These are phyloP conservation scores for Infundibulicybe gibba DNA, from an alignment of 768 basidiomycete species.

Conservation along the genomic window DNA sequence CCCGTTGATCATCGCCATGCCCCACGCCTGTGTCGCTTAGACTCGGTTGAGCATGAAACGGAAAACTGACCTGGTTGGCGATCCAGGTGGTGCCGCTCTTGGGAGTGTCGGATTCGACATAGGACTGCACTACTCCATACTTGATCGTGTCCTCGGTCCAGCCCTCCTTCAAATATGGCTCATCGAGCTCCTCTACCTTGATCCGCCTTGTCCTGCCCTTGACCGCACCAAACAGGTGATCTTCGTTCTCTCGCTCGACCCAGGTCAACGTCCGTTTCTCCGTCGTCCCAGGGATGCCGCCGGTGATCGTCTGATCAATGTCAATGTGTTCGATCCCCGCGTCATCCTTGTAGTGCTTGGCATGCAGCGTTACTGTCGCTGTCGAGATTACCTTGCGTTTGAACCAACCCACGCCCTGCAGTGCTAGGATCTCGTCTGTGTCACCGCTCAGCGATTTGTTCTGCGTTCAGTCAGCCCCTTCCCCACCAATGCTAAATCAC, in stretches of 20 bases:
- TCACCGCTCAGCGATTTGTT: slow-evolving; percentile 64
- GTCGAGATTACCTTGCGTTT: slow-evolving; percentile 57
- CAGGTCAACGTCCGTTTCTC: slow-evolving; percentile 60
- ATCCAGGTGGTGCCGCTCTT: slow-evolving; percentile 63
- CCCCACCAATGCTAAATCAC: background rate
- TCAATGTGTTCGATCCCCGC: slow-evolving; percentile 61
- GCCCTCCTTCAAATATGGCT: slow-evolving; percentile 36
- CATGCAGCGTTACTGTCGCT: slow-evolving; percentile 53
- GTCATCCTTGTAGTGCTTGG: slow-evolving; percentile 66
- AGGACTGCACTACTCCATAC: slow-evolving; percentile 41
- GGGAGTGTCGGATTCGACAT: slow-evolving; percentile 55
- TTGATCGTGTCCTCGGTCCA: slow-evolving; percentile 39
- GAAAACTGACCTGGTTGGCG: slow-evolving; percentile 50
- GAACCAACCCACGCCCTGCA: slow-evolving; percentile 75
- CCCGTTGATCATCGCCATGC: slow-evolving; percentile 54
- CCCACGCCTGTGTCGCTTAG: slow-evolving; percentile 46
- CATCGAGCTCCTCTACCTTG: slow-evolving; percentile 41
- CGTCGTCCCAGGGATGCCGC: slow-evolving; percentile 52
- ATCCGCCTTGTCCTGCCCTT: slow-evolving; percentile 51
- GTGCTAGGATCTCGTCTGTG: slow-evolving; percentile 57
- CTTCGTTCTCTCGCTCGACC: slow-evolving; percentile 46
- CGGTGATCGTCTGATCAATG: slow-evolving; percentile 61
- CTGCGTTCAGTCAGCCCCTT: slow-evolving; percentile 26
- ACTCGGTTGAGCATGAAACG: background rate
- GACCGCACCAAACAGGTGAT: slow-evolving; percentile 61